Evolutionary conservation across 371 early-diverging fungal genomes (phyloP).

Genomic region (Vairimorpha ceranae): DNA sequence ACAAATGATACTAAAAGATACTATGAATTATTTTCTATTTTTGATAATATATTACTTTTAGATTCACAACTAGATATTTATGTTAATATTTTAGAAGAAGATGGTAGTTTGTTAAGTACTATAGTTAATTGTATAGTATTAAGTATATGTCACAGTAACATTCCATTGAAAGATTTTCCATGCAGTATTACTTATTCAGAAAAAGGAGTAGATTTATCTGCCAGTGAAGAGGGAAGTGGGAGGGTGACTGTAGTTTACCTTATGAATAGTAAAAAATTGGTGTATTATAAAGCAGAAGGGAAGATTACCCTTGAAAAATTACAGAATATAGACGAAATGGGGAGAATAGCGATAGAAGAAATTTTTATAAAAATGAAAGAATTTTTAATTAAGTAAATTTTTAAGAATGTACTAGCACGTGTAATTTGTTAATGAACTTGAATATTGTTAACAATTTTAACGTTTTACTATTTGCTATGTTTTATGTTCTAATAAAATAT

Average conservation of each 20-base stretch:
- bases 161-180: conserved; percentile 37
- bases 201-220: conserved; percentile 29
- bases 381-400: too few species aligned
- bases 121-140: conserved; percentile 47
- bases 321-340: not conserved
- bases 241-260: conserved; percentile 24
- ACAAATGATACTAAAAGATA: conserved; percentile 24
- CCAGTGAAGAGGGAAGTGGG: conserved; percentile 17
- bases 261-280: conserved; percentile 30
- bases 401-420: too few species aligned
- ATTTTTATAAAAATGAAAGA: not conserved
- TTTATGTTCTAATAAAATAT: too few species aligned
- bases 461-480: too few species aligned
- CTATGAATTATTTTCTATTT: conserved; percentile 24
- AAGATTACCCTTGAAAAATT: not conserved
- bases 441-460: too few species aligned
- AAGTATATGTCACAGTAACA: conserved; percentile 31
- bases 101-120: conserved; percentile 37
- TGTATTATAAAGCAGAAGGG: conserved; percentile 35
- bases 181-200: conserved; percentile 14
- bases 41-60: conserved; percentile 14
- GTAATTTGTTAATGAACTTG: too few species aligned
- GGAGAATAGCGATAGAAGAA: not conserved
- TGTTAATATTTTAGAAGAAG: conserved; percentile 38
- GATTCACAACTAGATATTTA: conserved; percentile 30